These are phyloP conservation scores for Hypoxylon rubiginosum DNA, from an alignment of 2,329 filamentous ascomycete species.

Conservation along the genomic window DNA sequence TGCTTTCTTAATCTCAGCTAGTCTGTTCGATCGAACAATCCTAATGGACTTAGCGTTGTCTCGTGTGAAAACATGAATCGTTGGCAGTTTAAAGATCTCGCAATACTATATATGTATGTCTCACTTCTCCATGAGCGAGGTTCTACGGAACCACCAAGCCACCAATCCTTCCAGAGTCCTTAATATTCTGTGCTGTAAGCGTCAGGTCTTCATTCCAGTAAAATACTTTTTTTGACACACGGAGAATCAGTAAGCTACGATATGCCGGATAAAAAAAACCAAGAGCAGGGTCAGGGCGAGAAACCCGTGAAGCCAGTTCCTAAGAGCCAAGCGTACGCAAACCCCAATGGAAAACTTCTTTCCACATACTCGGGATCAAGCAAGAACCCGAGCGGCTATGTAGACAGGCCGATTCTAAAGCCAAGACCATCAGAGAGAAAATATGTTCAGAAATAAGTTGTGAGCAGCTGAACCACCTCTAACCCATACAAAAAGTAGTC, in stretches of 20 bases:
- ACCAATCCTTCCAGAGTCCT: too few relatives aligned
- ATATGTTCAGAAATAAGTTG: not conserved
- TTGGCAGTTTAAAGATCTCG: not conserved
- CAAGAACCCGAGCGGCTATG: conserved; percentile 5
- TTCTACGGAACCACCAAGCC: not conserved
- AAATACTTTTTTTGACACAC: not conserved
- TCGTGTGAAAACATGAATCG: not conserved
- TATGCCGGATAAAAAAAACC: not conserved
- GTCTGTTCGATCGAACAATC: too few relatives aligned
- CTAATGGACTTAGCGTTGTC: not conserved
- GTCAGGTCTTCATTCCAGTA: not conserved
- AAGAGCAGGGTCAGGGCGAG: conserved; percentile 7
- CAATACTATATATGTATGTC: not conserved
- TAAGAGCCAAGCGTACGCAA: conserved; percentile 5
- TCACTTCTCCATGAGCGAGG: not conserved
- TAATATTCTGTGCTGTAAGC: not conserved
- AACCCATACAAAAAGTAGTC: not conserved
- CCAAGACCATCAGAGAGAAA: not conserved
- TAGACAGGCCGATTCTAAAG: conserved; percentile 5
- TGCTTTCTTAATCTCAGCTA: not conserved
- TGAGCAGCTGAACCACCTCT: not conserved
- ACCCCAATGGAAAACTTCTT: not conserved
- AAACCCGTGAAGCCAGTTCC: conserved; percentile 3
- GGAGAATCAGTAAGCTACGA: not conserved
- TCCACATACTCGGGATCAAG: not conserved